phyloP scores from a whole-genome alignment of 345 rosid species.

The Brassica rapa region DNA sequence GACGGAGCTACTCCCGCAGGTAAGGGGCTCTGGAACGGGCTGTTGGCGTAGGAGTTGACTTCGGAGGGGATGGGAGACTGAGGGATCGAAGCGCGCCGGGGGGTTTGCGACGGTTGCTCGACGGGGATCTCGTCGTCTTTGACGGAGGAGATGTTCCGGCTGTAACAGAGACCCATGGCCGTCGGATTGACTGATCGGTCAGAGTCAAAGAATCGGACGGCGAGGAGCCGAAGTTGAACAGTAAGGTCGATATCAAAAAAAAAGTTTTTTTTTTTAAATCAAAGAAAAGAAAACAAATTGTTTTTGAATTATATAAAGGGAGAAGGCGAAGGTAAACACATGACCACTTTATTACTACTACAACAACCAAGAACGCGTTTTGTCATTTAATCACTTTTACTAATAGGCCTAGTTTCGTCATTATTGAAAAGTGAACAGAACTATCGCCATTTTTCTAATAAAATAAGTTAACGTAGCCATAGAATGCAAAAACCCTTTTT shows the following conservation, averaged over 20 bases:
- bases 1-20: slow-evolving; percentile 87
- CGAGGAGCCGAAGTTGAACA: slow-evolving; percentile 29
- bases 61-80: slow-evolving; percentile 40
- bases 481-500: no score
- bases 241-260: slow-evolving; percentile 4
- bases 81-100: slow-evolving; percentile 23
- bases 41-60: slow-evolving; percentile 53
- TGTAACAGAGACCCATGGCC: slow-evolving; percentile 81
- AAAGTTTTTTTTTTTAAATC: slow-evolving; percentile 41
- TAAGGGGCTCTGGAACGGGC: slow-evolving; percentile 78
- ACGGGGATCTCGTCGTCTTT: slow-evolving; percentile 38
- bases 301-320: neutral
- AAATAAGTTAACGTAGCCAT: no score
- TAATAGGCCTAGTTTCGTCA: neutral
- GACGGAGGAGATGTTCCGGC: slow-evolving; percentile 54
- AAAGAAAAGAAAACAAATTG: neutral
- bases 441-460: no score
- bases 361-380: slow-evolving; percentile 22
- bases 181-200: slow-evolving; percentile 34
- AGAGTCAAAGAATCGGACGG: slow-evolving; percentile 45
- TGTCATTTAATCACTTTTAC: slow-evolving; percentile 27
- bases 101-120: neutral
- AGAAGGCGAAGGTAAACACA: neutral
- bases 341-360: slow-evolving; percentile 4
- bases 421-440: no score